Conservation (phyloP, 1,284 basidiomycete species). For the Malassezia obtusa region DNA sequence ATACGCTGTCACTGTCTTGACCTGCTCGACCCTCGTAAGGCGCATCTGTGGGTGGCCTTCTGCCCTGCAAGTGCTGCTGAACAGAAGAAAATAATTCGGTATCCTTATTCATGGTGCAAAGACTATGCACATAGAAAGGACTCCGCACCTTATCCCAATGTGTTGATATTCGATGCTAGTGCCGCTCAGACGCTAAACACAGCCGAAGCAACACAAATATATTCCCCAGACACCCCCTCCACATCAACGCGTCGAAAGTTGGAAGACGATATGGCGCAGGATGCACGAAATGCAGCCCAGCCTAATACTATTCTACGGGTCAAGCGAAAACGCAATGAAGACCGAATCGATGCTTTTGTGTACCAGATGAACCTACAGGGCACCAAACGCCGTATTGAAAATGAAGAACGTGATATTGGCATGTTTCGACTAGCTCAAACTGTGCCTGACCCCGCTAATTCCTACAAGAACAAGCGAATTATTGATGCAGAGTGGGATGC, state of each 20-base stretch:
- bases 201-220: constrained; percentile 1
- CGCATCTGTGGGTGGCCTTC: background rate
- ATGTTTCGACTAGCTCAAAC: constrained; percentile 41
- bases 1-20: background rate
- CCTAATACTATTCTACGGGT: constrained; percentile 27
- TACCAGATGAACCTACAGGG: constrained; percentile 16
- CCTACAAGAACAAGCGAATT: background rate
- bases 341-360: constrained; percentile 37
- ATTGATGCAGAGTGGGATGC: constrained; percentile 16
- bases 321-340: constrained; percentile 36
- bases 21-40: background rate
- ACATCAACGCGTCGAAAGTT: background rate
- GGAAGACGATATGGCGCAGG: background rate
- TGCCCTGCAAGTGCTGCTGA: background rate
- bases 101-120: background rate
- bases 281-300: background rate
- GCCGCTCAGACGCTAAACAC: background rate
- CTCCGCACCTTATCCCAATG: background rate
- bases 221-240: background rate
- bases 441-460: background rate
- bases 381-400: background rate
- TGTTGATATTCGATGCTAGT: background rate
- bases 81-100: background rate
- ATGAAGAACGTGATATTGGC: constrained; percentile 11
- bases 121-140: background rate